A percentile compares a stretch with the other conserved stretches of the same genome.
phyloP scores from a whole-genome alignment of 2,329 filamentous ascomycete genomes.

The Alternaria triticimaculans region DNA sequence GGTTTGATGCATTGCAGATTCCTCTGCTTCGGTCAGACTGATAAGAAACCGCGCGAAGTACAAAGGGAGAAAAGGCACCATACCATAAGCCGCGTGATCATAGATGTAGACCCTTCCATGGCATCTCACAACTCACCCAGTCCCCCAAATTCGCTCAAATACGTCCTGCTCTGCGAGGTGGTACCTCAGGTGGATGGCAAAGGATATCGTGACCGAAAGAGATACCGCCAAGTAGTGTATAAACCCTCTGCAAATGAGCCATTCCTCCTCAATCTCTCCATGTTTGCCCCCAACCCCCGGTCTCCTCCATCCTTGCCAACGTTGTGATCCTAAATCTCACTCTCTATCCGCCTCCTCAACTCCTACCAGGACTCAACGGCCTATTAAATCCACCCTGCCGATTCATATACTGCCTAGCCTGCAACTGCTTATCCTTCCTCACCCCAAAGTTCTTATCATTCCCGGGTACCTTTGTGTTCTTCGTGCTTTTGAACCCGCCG shows the following conservation, averaged over 20 bases:
- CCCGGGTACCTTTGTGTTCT: conserved; percentile 85
- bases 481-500: conserved; percentile 81
- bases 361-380: conserved; percentile 63
- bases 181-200: neutral
- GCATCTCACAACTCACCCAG: neutral
- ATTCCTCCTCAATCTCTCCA: too few relatives aligned
- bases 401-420: conserved; percentile 98
- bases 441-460: conserved; percentile 81
- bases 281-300: too few relatives aligned
- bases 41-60: too few relatives aligned
- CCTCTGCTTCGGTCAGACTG: conserved; percentile 16
- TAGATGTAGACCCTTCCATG: neutral
- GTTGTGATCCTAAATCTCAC: neutral
- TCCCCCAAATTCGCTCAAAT: too few relatives aligned
- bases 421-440: conserved; percentile 89
- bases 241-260: too few relatives aligned
- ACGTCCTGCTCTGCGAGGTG: neutral
- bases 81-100: conserved; percentile 8
- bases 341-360: too few relatives aligned
- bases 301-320: too few relatives aligned
- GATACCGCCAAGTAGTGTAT: too few relatives aligned
- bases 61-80: too few relatives aligned
- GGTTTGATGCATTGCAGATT: neutral
- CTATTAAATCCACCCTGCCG: conserved; percentile 81
- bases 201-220: neutral